These are phyloP conservation scores for Botrytis elliptica DNA, from an alignment of 2,329 filamentous ascomycete species.

Conservation along the genomic window DNA sequence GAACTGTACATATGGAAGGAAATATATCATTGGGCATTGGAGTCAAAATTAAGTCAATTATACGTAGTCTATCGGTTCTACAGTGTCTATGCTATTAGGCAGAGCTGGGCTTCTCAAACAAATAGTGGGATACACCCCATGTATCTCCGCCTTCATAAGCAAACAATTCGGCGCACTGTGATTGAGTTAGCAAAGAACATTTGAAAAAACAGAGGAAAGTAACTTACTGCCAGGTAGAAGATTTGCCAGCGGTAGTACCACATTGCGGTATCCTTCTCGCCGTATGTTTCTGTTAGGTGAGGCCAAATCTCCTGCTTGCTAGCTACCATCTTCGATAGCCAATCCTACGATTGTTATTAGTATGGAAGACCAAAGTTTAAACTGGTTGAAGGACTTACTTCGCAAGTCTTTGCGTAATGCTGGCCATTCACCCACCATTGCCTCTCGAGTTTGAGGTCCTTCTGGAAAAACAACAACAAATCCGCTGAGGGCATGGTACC, in stretches of 20 bases:
- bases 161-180: constrained; percentile 57
- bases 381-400: constrained; percentile 45
- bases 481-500: constrained; percentile 71
- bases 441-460: constrained; percentile 55
- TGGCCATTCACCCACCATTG: constrained; percentile 72
- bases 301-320: constrained; percentile 63
- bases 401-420: constrained; percentile 69
- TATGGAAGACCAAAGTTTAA: neutral
- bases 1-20: constrained; percentile 24
- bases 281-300: constrained; percentile 63
- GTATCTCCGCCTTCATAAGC: constrained; percentile 63
- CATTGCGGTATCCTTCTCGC: constrained; percentile 54
- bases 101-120: constrained; percentile 57
- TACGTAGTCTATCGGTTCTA: constrained; percentile 15
- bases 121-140: constrained; percentile 66
- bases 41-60: constrained; percentile 17
- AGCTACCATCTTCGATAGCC: constrained; percentile 59
- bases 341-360: constrained; percentile 46
- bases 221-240: constrained; percentile 60
- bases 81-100: constrained; percentile 13
- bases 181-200: neutral
- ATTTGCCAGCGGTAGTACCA: constrained; percentile 73
- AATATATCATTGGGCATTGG: constrained; percentile 23
- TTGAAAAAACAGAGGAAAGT: neutral
- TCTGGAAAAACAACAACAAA: constrained; percentile 65